Percentiles rank a stretch among this genome's conserved stretches.
These are phyloP conservation scores for Xylaria grammica DNA, from an alignment of 495 filamentous ascomycete genomes.

Conservation along the genomic window DNA sequence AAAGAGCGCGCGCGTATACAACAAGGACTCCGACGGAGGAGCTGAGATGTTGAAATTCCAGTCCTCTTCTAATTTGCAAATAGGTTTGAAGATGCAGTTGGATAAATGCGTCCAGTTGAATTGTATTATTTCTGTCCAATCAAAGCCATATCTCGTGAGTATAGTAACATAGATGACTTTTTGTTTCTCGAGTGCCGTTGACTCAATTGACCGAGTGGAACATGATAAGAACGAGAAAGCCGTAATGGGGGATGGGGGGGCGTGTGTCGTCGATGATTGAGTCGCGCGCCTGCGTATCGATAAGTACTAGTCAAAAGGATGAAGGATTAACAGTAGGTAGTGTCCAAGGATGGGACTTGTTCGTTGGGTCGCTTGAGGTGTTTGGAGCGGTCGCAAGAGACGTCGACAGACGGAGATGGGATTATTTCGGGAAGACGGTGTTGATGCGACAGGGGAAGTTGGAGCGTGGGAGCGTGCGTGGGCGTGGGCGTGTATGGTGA, in stretches of 20 bases:
- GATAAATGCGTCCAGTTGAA: constrained; percentile 12
- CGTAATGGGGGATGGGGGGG: neutral
- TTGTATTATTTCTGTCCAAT: constrained; percentile 20
- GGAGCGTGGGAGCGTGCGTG: neutral
- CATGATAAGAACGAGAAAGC: constrained; percentile 1
- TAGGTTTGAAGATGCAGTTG: neutral
- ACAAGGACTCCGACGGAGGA: neutral
- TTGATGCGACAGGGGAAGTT: constrained; percentile 14
- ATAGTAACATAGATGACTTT: neutral
- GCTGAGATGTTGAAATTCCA: neutral
- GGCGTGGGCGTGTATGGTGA: neutral
- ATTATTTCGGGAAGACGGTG: constrained; percentile 8
- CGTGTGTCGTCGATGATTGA: neutral
- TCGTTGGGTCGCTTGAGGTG: constrained; percentile 1
- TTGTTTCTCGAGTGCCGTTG: constrained; percentile 8
- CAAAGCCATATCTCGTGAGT: constrained; percentile 15
- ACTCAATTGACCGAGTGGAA: constrained; percentile 19
- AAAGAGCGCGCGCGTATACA: constrained; percentile 4
- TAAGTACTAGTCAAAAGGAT: neutral
- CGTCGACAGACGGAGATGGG: constrained; percentile 3
- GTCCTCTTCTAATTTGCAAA: neutral
- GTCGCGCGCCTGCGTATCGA: neutral
- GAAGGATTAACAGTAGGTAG: too few relatives aligned
- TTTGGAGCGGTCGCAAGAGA: neutral
- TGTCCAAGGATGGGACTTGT: neutral